Percentiles rank a stretch among this genome's conserved stretches.
These are phyloP conservation scores for Yamadazyma sp. DNA, from an alignment of 805 yeast genomes.

Conservation along the genomic window DNA sequence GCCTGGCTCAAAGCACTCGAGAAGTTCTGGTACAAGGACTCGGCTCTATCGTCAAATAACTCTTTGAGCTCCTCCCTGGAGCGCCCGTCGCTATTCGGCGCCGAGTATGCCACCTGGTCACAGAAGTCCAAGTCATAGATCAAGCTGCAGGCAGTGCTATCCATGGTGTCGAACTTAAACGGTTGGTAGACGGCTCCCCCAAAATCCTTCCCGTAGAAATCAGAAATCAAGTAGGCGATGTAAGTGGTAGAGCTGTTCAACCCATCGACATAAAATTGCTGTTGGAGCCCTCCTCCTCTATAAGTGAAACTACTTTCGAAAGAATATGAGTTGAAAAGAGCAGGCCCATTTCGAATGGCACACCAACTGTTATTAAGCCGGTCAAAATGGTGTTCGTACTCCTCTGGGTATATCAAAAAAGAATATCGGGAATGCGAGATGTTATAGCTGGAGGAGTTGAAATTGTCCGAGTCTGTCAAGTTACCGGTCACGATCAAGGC, in stretches of 20 bases:
- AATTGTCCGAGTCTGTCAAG: slow-evolving; percentile 27
- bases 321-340: slow-evolving; percentile 21
- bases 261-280: slow-evolving; percentile 62
- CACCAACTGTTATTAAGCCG: slow-evolving; percentile 62
- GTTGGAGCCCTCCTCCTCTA: slow-evolving; percentile 50
- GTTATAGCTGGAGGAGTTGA: slow-evolving; percentile 19
- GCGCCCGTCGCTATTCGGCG: slow-evolving; percentile 49
- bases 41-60: slow-evolving; percentile 67
- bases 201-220: slow-evolving; percentile 35
- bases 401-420: slow-evolving; percentile 49
- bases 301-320: slow-evolving; percentile 39
- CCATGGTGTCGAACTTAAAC: slow-evolving; percentile 57
- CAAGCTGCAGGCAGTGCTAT: slow-evolving; percentile 61
- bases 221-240: slow-evolving; percentile 60
- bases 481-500: slow-evolving; percentile 66
- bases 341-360: slow-evolving; percentile 61
- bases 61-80: slow-evolving; percentile 19
- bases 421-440: slow-evolving; percentile 31
- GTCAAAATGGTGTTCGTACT: slow-evolving; percentile 32
- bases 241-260: slow-evolving; percentile 63
- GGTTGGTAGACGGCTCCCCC: slow-evolving; percentile 68
- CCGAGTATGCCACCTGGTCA: slow-evolving; percentile 79
- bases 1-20: slow-evolving; percentile 72
- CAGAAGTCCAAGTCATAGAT: slow-evolving; percentile 79
- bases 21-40: slow-evolving; percentile 59